Base-by-base conservation (phyloP, 1,139 yeast genomes). In the Debaryomyces nepalensis region DNA sequence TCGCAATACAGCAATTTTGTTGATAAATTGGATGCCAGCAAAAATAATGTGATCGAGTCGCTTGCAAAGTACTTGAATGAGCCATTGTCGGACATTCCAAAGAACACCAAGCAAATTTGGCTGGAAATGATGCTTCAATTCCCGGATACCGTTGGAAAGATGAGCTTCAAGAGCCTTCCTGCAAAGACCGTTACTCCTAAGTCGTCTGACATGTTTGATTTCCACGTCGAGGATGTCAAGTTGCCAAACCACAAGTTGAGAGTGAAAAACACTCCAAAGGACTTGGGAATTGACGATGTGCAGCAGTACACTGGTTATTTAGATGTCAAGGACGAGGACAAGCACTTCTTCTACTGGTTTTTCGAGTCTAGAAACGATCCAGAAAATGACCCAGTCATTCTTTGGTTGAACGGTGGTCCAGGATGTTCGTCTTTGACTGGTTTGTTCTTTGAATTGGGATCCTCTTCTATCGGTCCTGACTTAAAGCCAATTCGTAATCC, bases 231-330 rank as follows among this genome's bases (percentile, higher is more conserved):
- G 37, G 71, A 67, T 53, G 62, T 59, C 15, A 71, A 72, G 47
- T 64, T 71, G 44, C 80, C 84, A 38, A 66, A 74, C 61, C 83
- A 83, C 61, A 65, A 74, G 49, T 74, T 84, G 66, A 76, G 90
- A 63, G 80, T 81, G 52, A 82, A 83, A 60, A 63, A 75, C 19
- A 68, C 74, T 33, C 87, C 88, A 10, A 73, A 73, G 47, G 68
- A 68, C 30, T 76, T 88, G 54, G 95, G 91, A 23, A 65, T 90
- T 47, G 97, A 90, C 66, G 70, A 73, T 32, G 90, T 84, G 40
- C 83, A 84, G 59, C 97, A 89, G 64, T 84, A 82, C 61, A 79
- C 95, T 33, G 97, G 97, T 43, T 90, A 90, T 64, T 76, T 90
- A 59, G 97, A 90, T 61, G 84, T 87, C 41, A 82, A 79, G 48